phyloP scores from a whole-genome alignment of 495 filamentous ascomycete species.

The Penicillium cosmopolitanum region DNA sequence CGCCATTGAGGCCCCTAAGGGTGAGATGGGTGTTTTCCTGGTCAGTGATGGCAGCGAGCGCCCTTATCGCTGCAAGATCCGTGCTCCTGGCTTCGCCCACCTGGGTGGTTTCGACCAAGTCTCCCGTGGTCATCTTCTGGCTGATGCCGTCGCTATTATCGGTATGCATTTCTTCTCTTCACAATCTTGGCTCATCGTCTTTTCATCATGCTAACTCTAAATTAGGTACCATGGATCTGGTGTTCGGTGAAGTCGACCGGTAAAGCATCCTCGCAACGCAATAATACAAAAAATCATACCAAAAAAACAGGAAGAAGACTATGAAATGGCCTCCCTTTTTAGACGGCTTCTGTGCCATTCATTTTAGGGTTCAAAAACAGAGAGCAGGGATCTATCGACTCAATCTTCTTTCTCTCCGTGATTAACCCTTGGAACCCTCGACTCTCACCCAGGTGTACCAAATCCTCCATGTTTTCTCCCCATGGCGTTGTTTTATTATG shows the following conservation, averaged over 20 bases:
- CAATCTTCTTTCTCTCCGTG: slow-evolving; percentile 21
- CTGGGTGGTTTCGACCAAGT: slow-evolving; percentile 93
- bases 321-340: slow-evolving; percentile 26
- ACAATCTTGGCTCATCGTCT: neutral
- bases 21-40: slow-evolving; percentile 98
- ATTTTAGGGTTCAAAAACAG: slow-evolving; percentile 20
- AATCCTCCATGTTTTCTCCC: slow-evolving; percentile 35
- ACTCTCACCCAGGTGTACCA: slow-evolving; percentile 32
- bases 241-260: slow-evolving; percentile 73
- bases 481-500: slow-evolving; percentile 42
- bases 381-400: slow-evolving; percentile 16
- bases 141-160: slow-evolving; percentile 96
- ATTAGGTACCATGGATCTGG: slow-evolving; percentile 81
- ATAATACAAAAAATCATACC: slow-evolving; percentile 25
- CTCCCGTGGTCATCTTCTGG: slow-evolving; percentile 86
- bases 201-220: slow-evolving; percentile 13
- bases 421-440: slow-evolving; percentile 26
- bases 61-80: slow-evolving; percentile 96
- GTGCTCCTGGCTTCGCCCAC: slow-evolving; percentile 96
- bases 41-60: slow-evolving; percentile 95
- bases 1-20: slow-evolving; percentile 97
- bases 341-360: slow-evolving; percentile 25
- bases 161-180: slow-evolving; percentile 45
- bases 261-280: slow-evolving; percentile 41
- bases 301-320: slow-evolving; percentile 32